These are phyloP conservation scores for Chenopodium album DNA, from an alignment of 148 eudicot species.

Conservation along the genomic window DNA sequence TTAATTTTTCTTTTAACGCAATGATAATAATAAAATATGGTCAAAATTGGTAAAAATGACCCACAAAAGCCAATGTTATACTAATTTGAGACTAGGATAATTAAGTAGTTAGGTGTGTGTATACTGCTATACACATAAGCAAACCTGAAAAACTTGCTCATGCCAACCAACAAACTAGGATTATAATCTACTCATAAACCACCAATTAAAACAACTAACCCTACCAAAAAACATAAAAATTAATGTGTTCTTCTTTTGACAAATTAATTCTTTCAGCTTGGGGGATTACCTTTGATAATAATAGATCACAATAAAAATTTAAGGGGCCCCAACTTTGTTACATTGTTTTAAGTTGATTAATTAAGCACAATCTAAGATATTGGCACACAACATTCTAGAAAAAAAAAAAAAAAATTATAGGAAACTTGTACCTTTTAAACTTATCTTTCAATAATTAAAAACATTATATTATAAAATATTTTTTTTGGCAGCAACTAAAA, in stretches of 20 bases:
- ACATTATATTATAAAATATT: neutral
- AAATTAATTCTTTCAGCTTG: neutral
- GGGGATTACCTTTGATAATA: neutral
- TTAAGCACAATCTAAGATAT: neutral
- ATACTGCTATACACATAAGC: neutral
- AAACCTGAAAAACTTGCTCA: neutral
- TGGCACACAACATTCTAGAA: conserved; percentile 12
- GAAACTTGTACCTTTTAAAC: conserved; percentile 3
- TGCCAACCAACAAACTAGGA: neutral
- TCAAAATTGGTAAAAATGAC: neutral
- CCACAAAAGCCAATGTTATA: neutral
- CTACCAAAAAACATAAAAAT: neutral
- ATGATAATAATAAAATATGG: neutral
- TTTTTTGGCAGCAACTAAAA: conserved; percentile 1
- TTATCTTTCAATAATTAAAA: neutral
- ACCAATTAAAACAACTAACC: neutral
- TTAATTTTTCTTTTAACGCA: too few relatives aligned
- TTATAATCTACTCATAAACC: conserved; percentile 4
- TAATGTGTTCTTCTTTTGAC: neutral
- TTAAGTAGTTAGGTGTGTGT: neutral
- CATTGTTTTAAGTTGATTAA: too few relatives aligned
- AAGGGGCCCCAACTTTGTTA: too few relatives aligned
- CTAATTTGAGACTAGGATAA: neutral
- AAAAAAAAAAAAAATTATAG: neutral
- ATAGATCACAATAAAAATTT: neutral